Evolutionary conservation across 805 yeast genomes (phyloP), one percentile per base, ranked within the genome.

Genomic region (Pichia pseudocactophila): DNA sequence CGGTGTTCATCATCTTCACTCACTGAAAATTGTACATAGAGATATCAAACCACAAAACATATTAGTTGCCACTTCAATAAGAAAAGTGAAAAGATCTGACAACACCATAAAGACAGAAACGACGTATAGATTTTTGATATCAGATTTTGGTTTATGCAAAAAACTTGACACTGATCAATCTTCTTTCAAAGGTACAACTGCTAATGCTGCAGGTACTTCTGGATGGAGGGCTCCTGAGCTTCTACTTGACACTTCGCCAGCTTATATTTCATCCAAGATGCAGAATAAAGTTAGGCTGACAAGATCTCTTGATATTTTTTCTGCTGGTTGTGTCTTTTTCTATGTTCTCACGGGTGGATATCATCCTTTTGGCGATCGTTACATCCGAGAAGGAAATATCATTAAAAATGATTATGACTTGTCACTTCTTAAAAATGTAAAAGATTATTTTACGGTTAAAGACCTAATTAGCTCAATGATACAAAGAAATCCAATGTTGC

Each of bases 141-240:
- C 97, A 1, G 99, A 92, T 62, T 92, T 92, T 65, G 99, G 99
- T 0, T 71, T 92, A 8, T 92, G 98, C 59, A 89, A 90, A 57
- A 84, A 83, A 56, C 65, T 92, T 40, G 98, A 92, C 48, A 76
- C 80, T 13, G 97, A 88, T 52, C 96, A 92, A 61, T 83, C 95
- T 2, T 85, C 96, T 2, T 90, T 90, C 61, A 73, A 90, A 48
- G 95, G 96, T 0, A 90, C 96, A 0, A 81, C 92, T 0, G 88
- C 86, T 28, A 80, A 87, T 54, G 94, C 95, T 16, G 95, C 97
- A 0, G 98, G 98, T 2, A 92, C 98, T 0, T 76, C 92, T 3
- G 99, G 99, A 3, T 92, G 98, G 98, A 74, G 97, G 52, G 97
- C 99, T 0, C 98, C 98, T 0, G 98, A 92, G 55, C 61, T 86